A percentile compares a stretch with the other conserved stretches of the same genome.
Evolutionary conservation across 2,329 filamentous ascomycete genomes (phyloP).

Genomic region (Nemania diffusa): DNA sequence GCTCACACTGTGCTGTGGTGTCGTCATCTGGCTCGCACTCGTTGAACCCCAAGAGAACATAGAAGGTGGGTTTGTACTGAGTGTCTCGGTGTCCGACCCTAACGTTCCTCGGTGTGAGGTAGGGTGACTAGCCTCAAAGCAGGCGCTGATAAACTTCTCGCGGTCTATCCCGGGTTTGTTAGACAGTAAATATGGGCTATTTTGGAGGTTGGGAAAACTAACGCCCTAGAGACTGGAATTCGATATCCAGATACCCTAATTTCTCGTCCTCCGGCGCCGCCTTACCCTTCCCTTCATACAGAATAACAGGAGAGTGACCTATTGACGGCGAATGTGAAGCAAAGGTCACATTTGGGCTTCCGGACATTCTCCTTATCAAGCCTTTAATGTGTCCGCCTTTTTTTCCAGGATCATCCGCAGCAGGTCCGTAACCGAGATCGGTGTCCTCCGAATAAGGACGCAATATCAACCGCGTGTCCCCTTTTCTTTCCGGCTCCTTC

Average conservation of each 20-base stretch:
- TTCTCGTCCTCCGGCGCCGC: conserved; percentile 33
- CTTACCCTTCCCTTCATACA: conserved; percentile 38
- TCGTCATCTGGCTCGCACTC: conserved; percentile 14
- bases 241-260: conserved; percentile 40
- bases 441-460: conserved; percentile 32
- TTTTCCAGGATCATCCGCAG: conserved; percentile 7
- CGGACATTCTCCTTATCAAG: conserved; percentile 10
- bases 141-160: conserved; percentile 41
- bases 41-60: conserved; percentile 12
- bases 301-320: not conserved
- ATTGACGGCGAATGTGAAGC: conserved; percentile 23
- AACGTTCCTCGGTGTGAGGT: conserved; percentile 6
- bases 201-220: not conserved
- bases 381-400: conserved; percentile 18
- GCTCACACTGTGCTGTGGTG: conserved; percentile 15
- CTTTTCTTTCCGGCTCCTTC: conserved; percentile 37
- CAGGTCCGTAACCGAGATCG: conserved; percentile 31
- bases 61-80: conserved; percentile 7
- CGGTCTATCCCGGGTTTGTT: conserved; percentile 31
- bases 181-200: not conserved
- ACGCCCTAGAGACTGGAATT: conserved; percentile 37
- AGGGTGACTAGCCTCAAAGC: conserved; percentile 39
- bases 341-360: not conserved
- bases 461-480: conserved; percentile 36
- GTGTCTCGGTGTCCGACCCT: conserved; percentile 14